Evolutionary conservation across 2,329 filamentous ascomycete species (phyloP).

Genomic region (Emericellopsis cladophorae): DNA sequence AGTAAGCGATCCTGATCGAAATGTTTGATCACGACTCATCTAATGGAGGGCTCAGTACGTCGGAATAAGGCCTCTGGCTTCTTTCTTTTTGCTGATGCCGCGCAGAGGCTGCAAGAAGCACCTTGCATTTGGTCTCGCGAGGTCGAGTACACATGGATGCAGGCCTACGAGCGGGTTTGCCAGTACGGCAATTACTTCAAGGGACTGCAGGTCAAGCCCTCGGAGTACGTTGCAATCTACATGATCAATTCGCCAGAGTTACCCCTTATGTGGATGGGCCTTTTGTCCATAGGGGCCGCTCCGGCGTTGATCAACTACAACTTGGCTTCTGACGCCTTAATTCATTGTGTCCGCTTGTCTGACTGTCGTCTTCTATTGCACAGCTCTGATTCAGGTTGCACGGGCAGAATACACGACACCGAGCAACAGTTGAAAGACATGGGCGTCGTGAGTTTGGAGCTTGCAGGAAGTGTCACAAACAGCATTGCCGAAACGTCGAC

Average conservation of each 20-base stretch:
- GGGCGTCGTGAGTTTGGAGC: no score
- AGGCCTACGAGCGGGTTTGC: slow-evolving; percentile 40
- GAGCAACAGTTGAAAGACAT: no score
- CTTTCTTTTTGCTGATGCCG: slow-evolving; percentile 51
- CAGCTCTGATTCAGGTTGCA: slow-evolving; percentile 46
- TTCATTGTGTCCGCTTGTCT: slow-evolving; percentile 49
- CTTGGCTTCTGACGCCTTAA: slow-evolving; percentile 46
- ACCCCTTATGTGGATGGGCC: slow-evolving; percentile 49
- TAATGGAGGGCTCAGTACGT: no score
- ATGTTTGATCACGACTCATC: no score
- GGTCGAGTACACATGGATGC: slow-evolving; percentile 39
- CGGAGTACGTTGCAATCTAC: slow-evolving; percentile 52
- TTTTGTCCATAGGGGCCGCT: slow-evolving; percentile 53
- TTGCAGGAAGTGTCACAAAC: no score
- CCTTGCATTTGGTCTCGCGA: slow-evolving; percentile 37
- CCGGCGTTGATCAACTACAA: slow-evolving; percentile 64
- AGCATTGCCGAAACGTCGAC: no score
- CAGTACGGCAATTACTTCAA: slow-evolving; percentile 53
- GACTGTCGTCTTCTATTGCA: slow-evolving; percentile 38
- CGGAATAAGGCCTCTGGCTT: slow-evolving; percentile 38
- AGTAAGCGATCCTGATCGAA: slow-evolving; percentile 16
- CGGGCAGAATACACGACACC: no score
- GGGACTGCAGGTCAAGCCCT: slow-evolving; percentile 40
- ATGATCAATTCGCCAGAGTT: slow-evolving; percentile 58
- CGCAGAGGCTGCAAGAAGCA: slow-evolving; percentile 34